Conservation (phyloP, 1,139 yeast genomes). For the Yamadazyma buinensis region DNA sequence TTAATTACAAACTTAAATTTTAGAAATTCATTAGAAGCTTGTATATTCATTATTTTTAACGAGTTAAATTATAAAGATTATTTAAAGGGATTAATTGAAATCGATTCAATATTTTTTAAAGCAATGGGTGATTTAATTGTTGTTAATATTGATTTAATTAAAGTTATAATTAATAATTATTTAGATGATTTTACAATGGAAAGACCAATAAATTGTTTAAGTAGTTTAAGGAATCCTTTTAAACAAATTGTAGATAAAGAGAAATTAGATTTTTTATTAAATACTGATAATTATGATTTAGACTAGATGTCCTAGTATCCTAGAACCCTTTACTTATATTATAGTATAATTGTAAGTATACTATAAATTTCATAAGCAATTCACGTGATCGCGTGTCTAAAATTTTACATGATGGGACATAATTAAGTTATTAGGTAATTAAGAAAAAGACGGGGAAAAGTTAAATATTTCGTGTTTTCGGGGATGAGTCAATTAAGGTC, state of each 20-base stretch:
- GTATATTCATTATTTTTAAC: slow-evolving; percentile 3
- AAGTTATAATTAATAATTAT: slow-evolving; percentile 1
- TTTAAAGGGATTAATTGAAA: background rate
- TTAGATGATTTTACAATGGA: slow-evolving; percentile 1
- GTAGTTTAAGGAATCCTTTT: slow-evolving; percentile 4
- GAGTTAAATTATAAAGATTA: slow-evolving; percentile 4
- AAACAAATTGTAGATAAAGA: background rate
- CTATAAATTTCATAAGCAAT: too few species aligned
- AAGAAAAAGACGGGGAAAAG: too few species aligned
- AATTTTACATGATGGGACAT: background rate
- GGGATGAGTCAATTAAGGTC: too few species aligned
- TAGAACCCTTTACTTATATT: too few species aligned
- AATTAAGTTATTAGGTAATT: background rate
- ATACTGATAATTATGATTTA: too few species aligned
- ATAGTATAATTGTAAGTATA: too few species aligned
- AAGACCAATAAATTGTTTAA: slow-evolving; percentile 5
- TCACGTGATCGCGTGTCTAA: background rate
- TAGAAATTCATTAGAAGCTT: slow-evolving; percentile 5
- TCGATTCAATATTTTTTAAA: slow-evolving; percentile 5
- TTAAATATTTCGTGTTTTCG: too few species aligned
- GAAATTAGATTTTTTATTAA: background rate
- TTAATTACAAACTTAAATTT: slow-evolving; percentile 5
- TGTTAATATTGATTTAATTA: slow-evolving; percentile 1
- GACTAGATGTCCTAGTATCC: too few species aligned
- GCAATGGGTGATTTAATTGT: slow-evolving; percentile 6